phyloP scores from a whole-genome alignment of 345 rosid genomes.

The Schrenkiella parvula region DNA sequence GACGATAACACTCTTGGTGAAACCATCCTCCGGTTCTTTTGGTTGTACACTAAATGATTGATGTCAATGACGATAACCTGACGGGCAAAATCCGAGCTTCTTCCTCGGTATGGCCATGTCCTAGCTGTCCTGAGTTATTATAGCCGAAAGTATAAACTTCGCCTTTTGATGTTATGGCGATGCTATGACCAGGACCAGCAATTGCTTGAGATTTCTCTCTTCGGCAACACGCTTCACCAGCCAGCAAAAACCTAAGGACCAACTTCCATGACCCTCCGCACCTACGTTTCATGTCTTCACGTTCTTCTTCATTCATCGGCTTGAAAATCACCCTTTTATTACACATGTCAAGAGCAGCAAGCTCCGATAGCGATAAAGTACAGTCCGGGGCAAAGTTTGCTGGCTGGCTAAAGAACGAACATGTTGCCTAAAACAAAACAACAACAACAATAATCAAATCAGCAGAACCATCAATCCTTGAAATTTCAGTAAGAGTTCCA shows the following conservation, averaged over 20 bases:
- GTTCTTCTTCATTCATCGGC: slow-evolving; percentile 73
- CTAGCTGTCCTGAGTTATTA: slow-evolving; percentile 89
- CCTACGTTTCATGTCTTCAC: slow-evolving; percentile 61
- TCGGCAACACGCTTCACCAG: slow-evolving; percentile 91
- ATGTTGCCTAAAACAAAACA: slow-evolving; percentile 75
- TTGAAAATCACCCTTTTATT: slow-evolving; percentile 76
- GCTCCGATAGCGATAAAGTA: slow-evolving; percentile 75
- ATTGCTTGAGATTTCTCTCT: slow-evolving; percentile 94
- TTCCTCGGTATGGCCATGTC: slow-evolving; percentile 79
- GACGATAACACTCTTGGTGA: slow-evolving; percentile 8
- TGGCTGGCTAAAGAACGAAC: slow-evolving; percentile 94
- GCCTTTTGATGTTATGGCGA: slow-evolving; percentile 79
- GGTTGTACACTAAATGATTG: slow-evolving; percentile 35
- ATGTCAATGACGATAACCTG: slow-evolving; percentile 58
- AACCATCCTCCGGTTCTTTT: not conserved
- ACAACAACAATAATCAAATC: slow-evolving; percentile 15
- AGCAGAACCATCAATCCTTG: slow-evolving; percentile 49
- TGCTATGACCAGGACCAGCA: slow-evolving; percentile 97
- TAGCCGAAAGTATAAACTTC: slow-evolving; percentile 78
- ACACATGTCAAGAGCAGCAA: slow-evolving; percentile 98
- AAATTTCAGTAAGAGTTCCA: not conserved
- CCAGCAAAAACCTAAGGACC: slow-evolving; percentile 82
- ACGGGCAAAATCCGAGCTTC: slow-evolving; percentile 71
- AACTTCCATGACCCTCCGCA: slow-evolving; percentile 98
- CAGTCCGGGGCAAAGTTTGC: slow-evolving; percentile 83